These are phyloP conservation scores for Pelargonium citronellum DNA, from an alignment of 441 rosid genomes.

Conservation along the genomic window DNA sequence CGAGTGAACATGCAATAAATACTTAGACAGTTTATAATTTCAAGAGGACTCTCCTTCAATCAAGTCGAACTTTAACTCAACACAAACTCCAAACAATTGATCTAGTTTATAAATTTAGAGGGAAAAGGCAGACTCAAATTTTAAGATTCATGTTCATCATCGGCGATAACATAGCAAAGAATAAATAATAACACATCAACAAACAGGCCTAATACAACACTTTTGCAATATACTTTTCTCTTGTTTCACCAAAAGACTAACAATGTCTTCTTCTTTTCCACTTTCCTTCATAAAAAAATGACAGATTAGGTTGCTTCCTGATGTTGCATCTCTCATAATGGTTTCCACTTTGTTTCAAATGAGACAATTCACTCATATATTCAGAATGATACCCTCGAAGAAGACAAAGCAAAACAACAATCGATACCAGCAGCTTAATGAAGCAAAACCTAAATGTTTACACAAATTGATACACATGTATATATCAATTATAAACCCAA, in stretches of 20 bases:
- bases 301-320: neutral
- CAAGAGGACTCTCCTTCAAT: neutral
- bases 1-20: neutral
- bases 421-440: neutral
- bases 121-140: too few species aligned
- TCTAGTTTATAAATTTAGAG: too few species aligned
- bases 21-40: neutral
- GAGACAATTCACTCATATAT: neutral
- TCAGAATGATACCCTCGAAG: too few species aligned
- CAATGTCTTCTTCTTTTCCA: too few species aligned
- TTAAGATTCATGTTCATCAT: too few species aligned
- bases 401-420: neutral
- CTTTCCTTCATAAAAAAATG: too few species aligned
- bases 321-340: neutral
- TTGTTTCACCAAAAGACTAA: neutral
- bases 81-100: neutral
- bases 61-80: neutral
- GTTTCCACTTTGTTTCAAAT: neutral
- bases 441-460: neutral
- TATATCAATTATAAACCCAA: neutral
- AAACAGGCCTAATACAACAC: neutral
- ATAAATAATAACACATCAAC: neutral
- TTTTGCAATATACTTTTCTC: neutral
- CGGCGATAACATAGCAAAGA: neutral
- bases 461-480: neutral